Evolutionary conservation across 2,329 filamentous ascomycete species (phyloP), one percentile per base, ranked within the genome.

Genomic region (Drechslerella stenobrocha): DNA sequence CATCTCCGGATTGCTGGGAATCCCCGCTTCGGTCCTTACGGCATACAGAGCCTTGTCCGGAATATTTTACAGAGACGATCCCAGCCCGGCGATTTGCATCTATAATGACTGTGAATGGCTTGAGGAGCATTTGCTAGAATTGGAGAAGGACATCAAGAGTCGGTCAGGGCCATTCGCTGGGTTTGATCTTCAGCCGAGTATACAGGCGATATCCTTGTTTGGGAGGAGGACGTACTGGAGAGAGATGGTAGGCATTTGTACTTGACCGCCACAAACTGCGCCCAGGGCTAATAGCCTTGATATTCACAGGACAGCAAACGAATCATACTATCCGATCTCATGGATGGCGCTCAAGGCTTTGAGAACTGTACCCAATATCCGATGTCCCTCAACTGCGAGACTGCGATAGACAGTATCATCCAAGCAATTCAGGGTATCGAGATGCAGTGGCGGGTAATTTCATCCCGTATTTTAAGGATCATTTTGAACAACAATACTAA

Each of bases 1-100:
- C 2, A 87, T 86, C 0, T 79, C 82, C 5, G 87, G 85, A 0
- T 78, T 93, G 0, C 90, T 90, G 73, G 81, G 81, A 32, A 77
- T 93, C 2, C 88, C 89, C 1, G 87, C 85, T 0, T 81, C 90
- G 15, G 81, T 86, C 1, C 78, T 93, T 42, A 87, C 88, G n/a
- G 83, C 91, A 77, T 93, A 90, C 75, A 81, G 89, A 50, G 88
- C 88, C 2, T 84, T 90, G 1, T 87, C 88, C 3, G 84, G 87
- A 0, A 83, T 87, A 60, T 88, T 88, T 73, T 93, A 93, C 74
- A 80, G 83, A 0, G 78, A 83, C 11, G 80, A 84, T 35, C 77
- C 78, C 11, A 82, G 81, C 22, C 84, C 85, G 22, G 87, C 83
- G 71, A 87, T 88, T 84, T 86, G 76, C 70, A 77, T 87, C 3